Evolutionary conservation across 2,329 filamentous ascomycete genomes (phyloP).

Genomic region (Exophiala sp.): DNA sequence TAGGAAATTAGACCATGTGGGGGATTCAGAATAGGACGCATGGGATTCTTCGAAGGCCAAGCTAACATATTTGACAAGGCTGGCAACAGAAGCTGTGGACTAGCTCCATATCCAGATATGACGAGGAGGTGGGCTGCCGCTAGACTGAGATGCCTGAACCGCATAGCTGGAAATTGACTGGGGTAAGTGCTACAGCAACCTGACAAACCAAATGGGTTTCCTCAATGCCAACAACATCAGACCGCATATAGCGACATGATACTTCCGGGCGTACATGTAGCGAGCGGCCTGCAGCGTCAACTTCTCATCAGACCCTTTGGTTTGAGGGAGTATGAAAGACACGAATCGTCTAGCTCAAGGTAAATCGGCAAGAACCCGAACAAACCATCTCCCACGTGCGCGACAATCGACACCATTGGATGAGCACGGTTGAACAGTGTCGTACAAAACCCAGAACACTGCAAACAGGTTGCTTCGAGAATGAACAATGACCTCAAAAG

Average conservation of each 20-base stretch:
- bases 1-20: neutral
- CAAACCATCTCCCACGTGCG: conserved; percentile 8
- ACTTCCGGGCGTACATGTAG: neutral
- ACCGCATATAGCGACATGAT: neutral
- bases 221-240: neutral
- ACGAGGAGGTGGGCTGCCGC: neutral
- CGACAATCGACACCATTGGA: neutral
- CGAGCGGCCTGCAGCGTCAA: neutral
- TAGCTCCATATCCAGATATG: neutral
- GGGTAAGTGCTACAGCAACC: too few species aligned
- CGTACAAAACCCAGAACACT: neutral
- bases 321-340: neutral
- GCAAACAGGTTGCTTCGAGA: conserved; percentile 8
- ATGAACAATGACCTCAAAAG: neutral
- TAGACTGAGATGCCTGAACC: neutral
- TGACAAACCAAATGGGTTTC: neutral
- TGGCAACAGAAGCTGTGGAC: neutral
- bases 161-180: neutral
- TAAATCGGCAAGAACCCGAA: conserved; percentile 9
- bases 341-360: neutral
- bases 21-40: neutral
- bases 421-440: neutral
- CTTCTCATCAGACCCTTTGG: neutral
- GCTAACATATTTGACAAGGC: neutral
- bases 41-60: neutral